Base-by-base conservation (phyloP, 2,329 filamentous ascomycete species). In the Fusarium setosum region DNA sequence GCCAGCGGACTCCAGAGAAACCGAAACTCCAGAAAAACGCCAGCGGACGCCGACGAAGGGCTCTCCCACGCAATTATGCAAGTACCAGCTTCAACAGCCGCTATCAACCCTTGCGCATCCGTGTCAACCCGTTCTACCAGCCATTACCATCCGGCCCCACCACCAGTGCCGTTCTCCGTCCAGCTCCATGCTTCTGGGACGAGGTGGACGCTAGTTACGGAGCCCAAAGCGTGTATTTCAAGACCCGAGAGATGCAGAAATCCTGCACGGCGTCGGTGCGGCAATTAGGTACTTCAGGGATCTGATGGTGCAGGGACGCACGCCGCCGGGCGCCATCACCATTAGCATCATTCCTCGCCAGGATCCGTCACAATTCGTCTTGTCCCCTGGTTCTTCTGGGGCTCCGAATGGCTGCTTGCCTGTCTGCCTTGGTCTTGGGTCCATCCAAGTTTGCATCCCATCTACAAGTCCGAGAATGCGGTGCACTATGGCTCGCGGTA, bases 91-190 rank as follows among this genome's bases (percentile, higher is more conserved):
- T 41, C n/a, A 62, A 38, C 49, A 38, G 44, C 57, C 63, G 54
- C 66, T 61, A 59, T 60, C 49, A 49, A 49, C 45, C 51, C 68
- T 51, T 56, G 55, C 63, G 49, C 42, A 61, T 67, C 70, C 65
- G 64, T 65, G 34, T 68, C 55, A 52, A 61, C 65, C 69, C 63
- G 60, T 53, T 59, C 60, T 57, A 40, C 40, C 35, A 53, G 54
- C 56, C 63, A 48, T 49, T 51, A 51, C 37, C 54, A 55, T 48
- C 40, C 40, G 55, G 68, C 61, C 69, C 69, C 69, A 72, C 69
- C 47, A 37, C 37, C 38, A 52, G 20, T 61, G 63, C 65, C 59
- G 51, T 70, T 42, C 51, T 61, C 59, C 48, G 54, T 67, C 31
- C 24, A 66, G 56, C 57, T 55, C 65, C 53, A 65, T 65, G 64